phyloP scores from a whole-genome alignment of 768 basidiomycete species.

The Trametes cingulata region DNA sequence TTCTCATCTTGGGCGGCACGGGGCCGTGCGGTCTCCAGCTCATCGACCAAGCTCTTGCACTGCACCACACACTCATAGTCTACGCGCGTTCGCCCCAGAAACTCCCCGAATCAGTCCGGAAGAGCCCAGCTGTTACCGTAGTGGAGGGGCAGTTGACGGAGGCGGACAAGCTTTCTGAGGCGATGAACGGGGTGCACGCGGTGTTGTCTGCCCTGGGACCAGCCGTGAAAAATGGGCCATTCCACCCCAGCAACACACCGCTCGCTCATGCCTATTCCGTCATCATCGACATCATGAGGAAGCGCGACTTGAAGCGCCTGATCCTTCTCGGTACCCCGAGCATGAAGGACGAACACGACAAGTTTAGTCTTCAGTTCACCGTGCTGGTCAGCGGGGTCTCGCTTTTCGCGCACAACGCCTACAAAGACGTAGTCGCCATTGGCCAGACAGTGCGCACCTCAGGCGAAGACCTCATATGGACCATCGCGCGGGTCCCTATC shows the following conservation, averaged over 20 bases:
- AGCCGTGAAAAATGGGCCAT: constrained; percentile 39
- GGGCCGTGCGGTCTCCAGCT: constrained; percentile 60
- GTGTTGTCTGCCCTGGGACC: constrained; percentile 72
- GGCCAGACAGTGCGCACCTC: constrained; percentile 53
- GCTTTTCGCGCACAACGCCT: constrained; percentile 54
- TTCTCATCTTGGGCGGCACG: constrained; percentile 72
- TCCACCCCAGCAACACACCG: constrained; percentile 51
- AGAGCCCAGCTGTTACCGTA: constrained; percentile 48
- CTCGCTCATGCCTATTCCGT: constrained; percentile 59
- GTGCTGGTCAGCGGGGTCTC: constrained; percentile 41
- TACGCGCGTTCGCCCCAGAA: constrained; percentile 68
- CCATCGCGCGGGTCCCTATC: constrained; percentile 67
- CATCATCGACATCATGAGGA: constrained; percentile 58
- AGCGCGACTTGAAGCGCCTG: constrained; percentile 54
- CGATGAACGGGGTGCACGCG: constrained; percentile 57
- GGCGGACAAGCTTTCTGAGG: constrained; percentile 46
- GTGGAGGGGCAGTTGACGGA: constrained; percentile 60
- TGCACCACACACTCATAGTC: constrained; percentile 50
- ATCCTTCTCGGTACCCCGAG: constrained; percentile 69
- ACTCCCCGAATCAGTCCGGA: constrained; percentile 50
- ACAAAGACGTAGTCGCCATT: constrained; percentile 66
- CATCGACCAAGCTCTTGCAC: constrained; percentile 53
- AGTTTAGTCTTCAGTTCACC: constrained; percentile 48
- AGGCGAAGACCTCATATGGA: constrained; percentile 60
- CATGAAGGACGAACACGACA: constrained; percentile 61